phyloP scores from a whole-genome alignment of 2,329 filamentous ascomycete species.

The Colletotrichum tabaci region DNA sequence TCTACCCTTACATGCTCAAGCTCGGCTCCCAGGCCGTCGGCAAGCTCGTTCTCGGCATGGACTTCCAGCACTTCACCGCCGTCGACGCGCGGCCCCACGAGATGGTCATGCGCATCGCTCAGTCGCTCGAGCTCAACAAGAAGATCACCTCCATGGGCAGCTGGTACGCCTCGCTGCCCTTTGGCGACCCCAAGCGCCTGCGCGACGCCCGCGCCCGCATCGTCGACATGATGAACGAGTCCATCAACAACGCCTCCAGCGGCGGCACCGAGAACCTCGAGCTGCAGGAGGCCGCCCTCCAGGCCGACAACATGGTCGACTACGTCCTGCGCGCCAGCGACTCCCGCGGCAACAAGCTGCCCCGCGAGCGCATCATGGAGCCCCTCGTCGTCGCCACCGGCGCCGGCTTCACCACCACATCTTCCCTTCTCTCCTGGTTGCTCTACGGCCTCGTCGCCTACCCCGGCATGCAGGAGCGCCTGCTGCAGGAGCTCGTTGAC shows the following conservation, averaged over 20 bases:
- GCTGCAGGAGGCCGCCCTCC: conserved; percentile 64
- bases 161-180: conserved; percentile 71
- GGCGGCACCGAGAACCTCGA: conserved; percentile 58
- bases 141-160: conserved; percentile 67
- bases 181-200: conserved; percentile 67
- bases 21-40: conserved; percentile 62
- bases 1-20: conserved; percentile 66
- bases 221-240: conserved; percentile 55
- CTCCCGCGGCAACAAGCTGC: conserved; percentile 68
- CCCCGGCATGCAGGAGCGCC: conserved; percentile 67
- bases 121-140: conserved; percentile 70
- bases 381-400: conserved; percentile 66
- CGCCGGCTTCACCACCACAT: conserved; percentile 74
- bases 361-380: conserved; percentile 56
- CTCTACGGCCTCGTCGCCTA: conserved; percentile 69
- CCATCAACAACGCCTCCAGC: conserved; percentile 55
- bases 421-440: conserved; percentile 71
- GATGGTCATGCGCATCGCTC: conserved; percentile 66
- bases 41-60: conserved; percentile 60
- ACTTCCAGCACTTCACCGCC: conserved; percentile 61
- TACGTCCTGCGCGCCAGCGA: conserved; percentile 69
- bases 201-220: conserved; percentile 52
- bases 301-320: conserved; percentile 63
- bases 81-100: conserved; percentile 64
- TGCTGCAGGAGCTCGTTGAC: conserved; percentile 72